Percentiles rank a stretch among this genome's conserved stretches.
These are phyloP conservation scores for Pythium brachiatum DNA, from an alignment of 352 stramenopile genomes.

Conservation along the genomic window DNA sequence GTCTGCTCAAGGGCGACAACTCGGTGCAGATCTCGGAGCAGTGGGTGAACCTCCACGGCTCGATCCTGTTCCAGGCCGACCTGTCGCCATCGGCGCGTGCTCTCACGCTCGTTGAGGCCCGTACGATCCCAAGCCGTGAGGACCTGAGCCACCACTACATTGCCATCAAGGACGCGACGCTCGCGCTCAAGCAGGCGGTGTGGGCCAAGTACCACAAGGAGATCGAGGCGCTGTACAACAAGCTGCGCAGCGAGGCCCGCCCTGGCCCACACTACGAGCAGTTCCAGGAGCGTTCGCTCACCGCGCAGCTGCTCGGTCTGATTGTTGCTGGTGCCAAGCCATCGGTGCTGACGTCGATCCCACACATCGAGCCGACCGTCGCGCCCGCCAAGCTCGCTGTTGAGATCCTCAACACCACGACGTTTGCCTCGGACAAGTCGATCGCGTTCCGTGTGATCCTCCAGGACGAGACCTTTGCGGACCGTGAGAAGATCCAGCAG, in stretches of 20 bases:
- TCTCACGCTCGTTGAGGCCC: slow-evolving; percentile 51
- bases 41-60: slow-evolving; percentile 59
- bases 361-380: slow-evolving; percentile 41
- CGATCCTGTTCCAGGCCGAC: slow-evolving; percentile 70
- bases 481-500: slow-evolving; percentile 60
- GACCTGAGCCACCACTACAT: slow-evolving; percentile 72
- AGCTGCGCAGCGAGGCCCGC: slow-evolving; percentile 37
- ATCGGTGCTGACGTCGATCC: slow-evolving; percentile 42
- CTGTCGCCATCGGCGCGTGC: slow-evolving; percentile 61
- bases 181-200: slow-evolving; percentile 60
- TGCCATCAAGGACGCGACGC: slow-evolving; percentile 60
- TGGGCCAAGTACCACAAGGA: slow-evolving; percentile 60
- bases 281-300: slow-evolving; percentile 69
- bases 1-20: slow-evolving; percentile 43
- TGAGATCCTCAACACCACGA: slow-evolving; percentile 59
- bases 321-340: slow-evolving; percentile 58
- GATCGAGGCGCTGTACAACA: slow-evolving; percentile 62
- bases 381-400: slow-evolving; percentile 45
- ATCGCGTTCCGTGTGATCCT: slow-evolving; percentile 63
- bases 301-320: slow-evolving; percentile 58
- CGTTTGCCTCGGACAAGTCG: slow-evolving; percentile 67
- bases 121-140: slow-evolving; percentile 56
- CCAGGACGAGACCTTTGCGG: slow-evolving; percentile 53
- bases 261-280: slow-evolving; percentile 65
- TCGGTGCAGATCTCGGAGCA: slow-evolving; percentile 53